Evolutionary conservation across 768 basidiomycete genomes (phyloP), one percentile per base, ranked within the genome.

Genomic region (Pisolithus orientalis): DNA sequence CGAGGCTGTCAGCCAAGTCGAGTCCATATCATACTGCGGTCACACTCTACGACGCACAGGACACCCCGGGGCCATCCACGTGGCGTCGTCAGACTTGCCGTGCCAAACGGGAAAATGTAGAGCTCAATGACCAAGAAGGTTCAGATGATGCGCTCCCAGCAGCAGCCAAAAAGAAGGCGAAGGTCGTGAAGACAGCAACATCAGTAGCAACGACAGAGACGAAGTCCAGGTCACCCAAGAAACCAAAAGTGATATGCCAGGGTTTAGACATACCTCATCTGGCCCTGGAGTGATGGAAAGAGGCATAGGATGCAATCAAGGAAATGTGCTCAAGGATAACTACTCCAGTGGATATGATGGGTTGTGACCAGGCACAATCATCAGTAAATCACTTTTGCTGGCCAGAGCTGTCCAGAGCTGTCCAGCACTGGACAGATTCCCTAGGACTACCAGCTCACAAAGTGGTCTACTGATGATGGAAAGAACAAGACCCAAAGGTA

Each of bases 271-370:
- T 66, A 0, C 83, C 90, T 0, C 87, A 91, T 58, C 82, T 85
- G 0, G 72, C 80, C 1, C 91, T 91, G 7, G 63, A 66, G 29
- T 64, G 68, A 38, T 94, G 91, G 90, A 68, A 70, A 39, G 81
- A 89, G 54, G 76, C 75, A 4, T 94, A 91, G 60, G 77, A 78
- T 28, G 69, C 76, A 1, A 92, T 94, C 44, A 83, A 84, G 60
- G 74, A 75, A 47, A 94, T 94, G 90, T 78, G 90, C 17, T 70
- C 81, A 17, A 72, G 72, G 10, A 78, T 85, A 24, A 71, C 79
- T 0, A 94, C 94, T 0, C 93, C 95, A 0, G 95, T 96, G 1
- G 95, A 98, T 62, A 89, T 85, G 0, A 90, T 94, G 90, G 91
- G 92, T 1, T 91, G 91, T 59, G 82, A 88, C 46, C 77, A 77